Percentiles rank a stretch among this genome's conserved stretches.
Conservation (phyloP, 2,329 filamentous ascomycete genomes). For the Magnaporthiopsis incrustans region DNA sequence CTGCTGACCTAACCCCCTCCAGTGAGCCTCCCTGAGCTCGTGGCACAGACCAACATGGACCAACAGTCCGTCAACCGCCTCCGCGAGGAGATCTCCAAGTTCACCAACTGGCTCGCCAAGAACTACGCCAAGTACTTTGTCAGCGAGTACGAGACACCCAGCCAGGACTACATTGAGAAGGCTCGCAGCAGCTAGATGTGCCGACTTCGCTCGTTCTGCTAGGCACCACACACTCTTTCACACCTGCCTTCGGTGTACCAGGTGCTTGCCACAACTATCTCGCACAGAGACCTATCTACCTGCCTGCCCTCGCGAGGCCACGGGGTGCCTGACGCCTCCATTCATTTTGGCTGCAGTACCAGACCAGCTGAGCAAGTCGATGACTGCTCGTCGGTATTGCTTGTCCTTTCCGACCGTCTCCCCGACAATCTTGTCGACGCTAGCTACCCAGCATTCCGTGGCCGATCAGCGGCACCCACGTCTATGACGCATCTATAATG, state of each 20-base stretch:
- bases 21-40: constrained; percentile 88
- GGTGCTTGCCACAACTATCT: background rate
- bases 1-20: constrained; percentile 7
- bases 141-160: constrained; percentile 65
- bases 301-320: background rate
- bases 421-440: background rate
- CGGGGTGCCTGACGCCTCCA: too few species aligned
- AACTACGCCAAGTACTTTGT: constrained; percentile 72
- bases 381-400: background rate
- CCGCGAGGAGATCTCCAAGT: constrained; percentile 79
- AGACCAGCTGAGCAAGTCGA: background rate
- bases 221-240: background rate
- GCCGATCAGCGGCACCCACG: background rate
- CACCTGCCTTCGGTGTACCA: too few species aligned
- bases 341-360: background rate
- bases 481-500: background rate
- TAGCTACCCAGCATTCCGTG: background rate
- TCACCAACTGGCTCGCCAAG: constrained; percentile 77
- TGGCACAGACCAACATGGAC: constrained; percentile 98
- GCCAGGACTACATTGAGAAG: constrained; percentile 64
- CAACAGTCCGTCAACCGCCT: constrained; percentile 80
- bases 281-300: background rate
- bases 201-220: constrained; percentile 1
- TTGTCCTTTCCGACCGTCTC: background rate
- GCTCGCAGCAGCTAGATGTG: constrained; percentile 36